Base-by-base conservation (phyloP, 345 rosid species). In the Angophora floribunda region DNA sequence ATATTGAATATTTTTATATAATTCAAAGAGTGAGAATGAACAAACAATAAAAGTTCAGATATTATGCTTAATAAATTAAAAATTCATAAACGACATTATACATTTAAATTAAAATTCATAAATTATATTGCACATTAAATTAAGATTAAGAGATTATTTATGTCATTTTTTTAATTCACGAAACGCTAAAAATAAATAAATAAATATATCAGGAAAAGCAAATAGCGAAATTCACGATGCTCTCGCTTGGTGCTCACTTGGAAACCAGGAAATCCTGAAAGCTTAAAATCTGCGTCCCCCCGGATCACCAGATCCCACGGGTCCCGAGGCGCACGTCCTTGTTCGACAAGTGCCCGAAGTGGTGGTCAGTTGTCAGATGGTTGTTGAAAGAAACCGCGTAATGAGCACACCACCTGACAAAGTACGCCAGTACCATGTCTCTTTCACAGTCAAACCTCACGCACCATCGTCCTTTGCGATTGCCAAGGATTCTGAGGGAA, bases 51-150 rank as follows among this genome's bases (percentile, higher is more conserved):
- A 59, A 59, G 1, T 59, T 11, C 1, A 59, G 26, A 26, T 2
- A 26, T 22, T 13, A 5, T 0, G 24, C 12, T 59, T 5, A 59
- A 24, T 0, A 2, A 4, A 59, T 59, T 26, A 11, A 26, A 59
- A 59, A 0, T 59, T 26, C 0, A 11, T 11, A 4, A 59, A 59
- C 12, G 10, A 59, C 5, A 59, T 26, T 10, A 24, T 1, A 26
- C 0, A 57, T 57, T 57, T 9, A 0, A 9, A 0, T 4, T 24
- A 59, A 61, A 12, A 61, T 28, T 12, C 3, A 1, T 4, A 2
- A 5, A 61, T 6, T 14, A 5, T 4, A 24, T 59, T 10, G 14
- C 12, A 26, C 7, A 26, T 55, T 21, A 36, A 36, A 36, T 36
- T 36, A 15, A 52, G 14, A 6, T 52, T 14, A 6, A 52, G 1